Base-by-base conservation (phyloP, 2,329 filamentous ascomycete genomes). In the Fusarium sp. region DNA sequence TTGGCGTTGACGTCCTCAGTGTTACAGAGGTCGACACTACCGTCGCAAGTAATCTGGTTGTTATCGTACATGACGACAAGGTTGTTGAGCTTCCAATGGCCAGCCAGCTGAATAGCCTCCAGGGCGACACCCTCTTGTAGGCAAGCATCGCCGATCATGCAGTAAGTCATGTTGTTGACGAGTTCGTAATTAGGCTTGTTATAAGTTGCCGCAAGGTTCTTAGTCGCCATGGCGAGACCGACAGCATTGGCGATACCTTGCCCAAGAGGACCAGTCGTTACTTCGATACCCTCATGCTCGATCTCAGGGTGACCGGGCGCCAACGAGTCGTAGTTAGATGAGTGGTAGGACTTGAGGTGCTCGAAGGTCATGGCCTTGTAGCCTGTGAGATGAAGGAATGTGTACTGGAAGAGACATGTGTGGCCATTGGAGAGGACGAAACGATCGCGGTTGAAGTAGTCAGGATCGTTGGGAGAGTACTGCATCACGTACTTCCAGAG, bases 361-460 rank as follows among this genome's bases (percentile, higher is more conserved):
- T 89, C 87, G 13, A 89, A 77, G 0, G 87, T 89, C 88, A 88
- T 88, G 65, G 79, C 78, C 67, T 85, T 84, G 79, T 88, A 89
- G 50, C 88, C 88, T 3, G 81, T 81, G 15, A 90, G 82, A 66
- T 90, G 86, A 14, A 88, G 79, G 67, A 89, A 86, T 1, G 81
- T 77, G 78, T 90, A 89, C 64, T 88, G 85, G 68, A 88, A 89
- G 28, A 89, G 80, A 72, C 86, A 87, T 3, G 85, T 84, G 72
- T 89, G 87, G n/a, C 79, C 89, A 71, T 91, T 91, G 28, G 88
- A 91, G 16, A 91, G 82, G 12, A 91, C 86, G 73, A 91, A 91
- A 28, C 89, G 85, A 72, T 91, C 89, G 39, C 89, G 83, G 78
- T 91, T 90, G 82, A 91, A 90, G 78, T 82, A 91, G 45, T 83